Evolutionary conservation across 345 rosid species (phyloP), one percentile per base, ranked within the genome.

Genomic region (Gossypium anomalum): DNA sequence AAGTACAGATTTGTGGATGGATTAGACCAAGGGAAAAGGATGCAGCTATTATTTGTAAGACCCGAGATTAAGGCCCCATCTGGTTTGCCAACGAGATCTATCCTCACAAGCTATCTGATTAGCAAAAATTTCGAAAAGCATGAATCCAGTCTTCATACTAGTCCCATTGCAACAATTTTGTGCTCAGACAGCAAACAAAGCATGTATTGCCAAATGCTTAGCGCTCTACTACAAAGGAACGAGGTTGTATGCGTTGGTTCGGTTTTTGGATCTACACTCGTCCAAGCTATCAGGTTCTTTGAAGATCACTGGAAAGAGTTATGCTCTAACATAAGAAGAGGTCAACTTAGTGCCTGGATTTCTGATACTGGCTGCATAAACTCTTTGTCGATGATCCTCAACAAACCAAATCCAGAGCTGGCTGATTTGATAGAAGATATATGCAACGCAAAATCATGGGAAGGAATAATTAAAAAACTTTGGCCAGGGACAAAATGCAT

Each of bases 101-200:
- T 91, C 64, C 79, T 93, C 55, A 91, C 98, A 14, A 93, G 95
- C 81, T 91, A 91, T 79, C 91, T 89, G 82, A 90, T 85, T 82
- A 91, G 98, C 85, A 76, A 67, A 20, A 20, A 88, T 80, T 92
- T 93, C 82, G 85, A 84, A 78, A 84, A 87, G 80, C 76, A 90
- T 80, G 79, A 85, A 75, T 93, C 86, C 82, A 92, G 88, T 65
- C 79, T 90, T 62, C 87, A 84, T 80, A 92, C 98, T 65, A 93
- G 96, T 71, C 98, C 97, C 29, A 89, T 90, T 78, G 95, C 89
- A 71, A 82, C 92, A 45, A 91, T 91, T 77, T 82, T 90, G 70
- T 93, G 95, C 85, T 82, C 82, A 51, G 97, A 93, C 86, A 87
- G 87, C 87, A 91, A 87, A 77, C 98, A 93, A 76, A 93, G 98